Conservation (phyloP, 1,139 yeast species). For the Taphrina betulina region DNA sequence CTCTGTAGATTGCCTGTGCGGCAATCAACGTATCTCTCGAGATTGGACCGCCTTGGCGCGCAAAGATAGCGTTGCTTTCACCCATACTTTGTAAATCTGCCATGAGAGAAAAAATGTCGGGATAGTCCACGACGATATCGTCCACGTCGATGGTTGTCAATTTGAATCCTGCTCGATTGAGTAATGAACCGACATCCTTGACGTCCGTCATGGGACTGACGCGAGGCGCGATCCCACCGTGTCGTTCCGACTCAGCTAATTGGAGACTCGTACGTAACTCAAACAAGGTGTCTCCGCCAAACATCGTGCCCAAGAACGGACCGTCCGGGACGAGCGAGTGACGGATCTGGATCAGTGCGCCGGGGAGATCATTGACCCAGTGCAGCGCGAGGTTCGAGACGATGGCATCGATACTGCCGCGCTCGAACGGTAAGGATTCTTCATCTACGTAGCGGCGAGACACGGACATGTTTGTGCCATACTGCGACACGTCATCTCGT, state of each 20-base stretch:
- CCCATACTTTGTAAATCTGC: constrained; percentile 80
- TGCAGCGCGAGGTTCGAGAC: constrained; percentile 72
- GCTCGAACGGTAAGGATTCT: constrained; percentile 47
- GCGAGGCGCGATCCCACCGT: constrained; percentile 77
- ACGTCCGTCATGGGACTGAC: constrained; percentile 79
- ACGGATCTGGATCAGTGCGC: constrained; percentile 58
- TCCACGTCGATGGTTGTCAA: constrained; percentile 82
- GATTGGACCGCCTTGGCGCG: constrained; percentile 50
- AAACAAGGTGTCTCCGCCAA: constrained; percentile 80
- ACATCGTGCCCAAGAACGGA: constrained; percentile 75
- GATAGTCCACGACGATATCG: constrained; percentile 79
- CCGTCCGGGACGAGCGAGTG: constrained; percentile 76
- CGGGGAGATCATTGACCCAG: constrained; percentile 83
- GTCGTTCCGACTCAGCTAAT: constrained; percentile 75
- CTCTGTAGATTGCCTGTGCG: constrained; percentile 70
- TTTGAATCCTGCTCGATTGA: constrained; percentile 74
- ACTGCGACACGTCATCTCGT: constrained; percentile 49
- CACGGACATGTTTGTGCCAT: constrained; percentile 48
- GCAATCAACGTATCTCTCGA: constrained; percentile 69
- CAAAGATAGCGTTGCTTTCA: constrained; percentile 69
- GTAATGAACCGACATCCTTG: constrained; percentile 68
- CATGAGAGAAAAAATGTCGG: constrained; percentile 65
- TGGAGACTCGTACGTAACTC: constrained; percentile 78
- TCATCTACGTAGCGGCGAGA: constrained; percentile 63
- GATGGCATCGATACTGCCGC: constrained; percentile 65